phyloP scores from a whole-genome alignment of 805 yeast genomes.

The Yamadazyma nakazawae region DNA sequence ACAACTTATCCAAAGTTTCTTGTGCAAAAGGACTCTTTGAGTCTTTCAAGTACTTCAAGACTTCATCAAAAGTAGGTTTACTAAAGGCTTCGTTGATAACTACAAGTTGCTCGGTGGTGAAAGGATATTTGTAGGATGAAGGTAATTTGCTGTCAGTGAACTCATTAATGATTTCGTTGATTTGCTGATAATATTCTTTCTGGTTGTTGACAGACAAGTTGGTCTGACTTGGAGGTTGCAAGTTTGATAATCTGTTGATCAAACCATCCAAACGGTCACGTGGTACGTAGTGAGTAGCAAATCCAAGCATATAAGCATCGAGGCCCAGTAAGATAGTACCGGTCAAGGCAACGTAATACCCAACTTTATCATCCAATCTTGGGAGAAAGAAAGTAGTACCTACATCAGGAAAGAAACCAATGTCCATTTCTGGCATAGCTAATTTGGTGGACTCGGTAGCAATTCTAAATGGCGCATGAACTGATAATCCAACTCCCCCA shows the following conservation, averaged over 20 bases:
- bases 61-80: conserved; percentile 48
- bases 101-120: conserved; percentile 51
- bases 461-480: conserved; percentile 87
- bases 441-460: conserved; percentile 89
- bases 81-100: conserved; percentile 71
- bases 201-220: conserved; percentile 17
- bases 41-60: conserved; percentile 52
- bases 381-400: conserved; percentile 91
- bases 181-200: conserved; percentile 49
- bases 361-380: conserved; percentile 75
- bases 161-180: conserved; percentile 75
- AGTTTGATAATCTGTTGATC: conserved; percentile 59
- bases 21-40: conserved; percentile 64
- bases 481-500: conserved; percentile 91
- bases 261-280: conserved; percentile 60
- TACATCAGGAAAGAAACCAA: conserved; percentile 95
- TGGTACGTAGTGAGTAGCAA: conserved; percentile 87
- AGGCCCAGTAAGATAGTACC: conserved; percentile 74
- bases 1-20: conserved; percentile 52
- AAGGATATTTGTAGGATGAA: conserved; percentile 55
- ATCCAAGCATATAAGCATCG: conserved; percentile 80
- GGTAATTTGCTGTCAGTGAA: conserved; percentile 65
- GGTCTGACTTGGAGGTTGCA: conserved; percentile 43
- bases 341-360: conserved; percentile 82
- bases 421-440: conserved; percentile 98